A percentile compares a stretch with the other conserved stretches of the same genome.
Evolutionary conservation across 306 rosid species (phyloP).

Genomic region (Bauhinia variegata): DNA sequence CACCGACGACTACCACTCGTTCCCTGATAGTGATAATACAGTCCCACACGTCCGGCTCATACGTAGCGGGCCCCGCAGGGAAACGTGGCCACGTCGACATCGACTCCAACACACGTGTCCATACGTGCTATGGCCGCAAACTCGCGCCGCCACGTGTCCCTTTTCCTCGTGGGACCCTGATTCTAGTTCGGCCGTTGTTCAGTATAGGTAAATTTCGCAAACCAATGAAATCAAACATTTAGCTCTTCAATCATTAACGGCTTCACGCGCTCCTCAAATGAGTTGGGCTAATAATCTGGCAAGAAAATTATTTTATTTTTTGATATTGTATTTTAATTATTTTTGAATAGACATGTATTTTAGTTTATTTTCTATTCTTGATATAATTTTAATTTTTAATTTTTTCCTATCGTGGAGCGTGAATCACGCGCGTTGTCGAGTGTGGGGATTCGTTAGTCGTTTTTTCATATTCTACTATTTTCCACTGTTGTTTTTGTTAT

Average conservation of each 20-base stretch:
- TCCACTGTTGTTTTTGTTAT: too few species aligned
- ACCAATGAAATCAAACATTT: conserved; percentile 27
- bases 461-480: background rate
- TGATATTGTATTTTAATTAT: too few species aligned
- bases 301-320: too few species aligned
- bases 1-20: conserved; percentile 61
- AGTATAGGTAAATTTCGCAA: background rate
- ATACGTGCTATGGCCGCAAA: conserved; percentile 51
- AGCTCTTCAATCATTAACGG: background rate
- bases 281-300: too few species aligned
- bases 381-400: too few species aligned
- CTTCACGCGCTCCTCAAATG: background rate
- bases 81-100: conserved; percentile 72
- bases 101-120: conserved; percentile 60
- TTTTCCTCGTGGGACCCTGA: conserved; percentile 28
- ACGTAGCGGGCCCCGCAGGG: conserved; percentile 51
- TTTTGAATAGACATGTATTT: too few species aligned
- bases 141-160: conserved; percentile 42
- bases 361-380: too few species aligned
- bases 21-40: conserved; percentile 48
- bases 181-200: background rate
- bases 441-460: background rate
- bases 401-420: background rate
- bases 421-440: background rate
- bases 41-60: conserved; percentile 47